Conservation (phyloP, 768 basidiomycete genomes). For the Agrocybe chaxingu region DNA sequence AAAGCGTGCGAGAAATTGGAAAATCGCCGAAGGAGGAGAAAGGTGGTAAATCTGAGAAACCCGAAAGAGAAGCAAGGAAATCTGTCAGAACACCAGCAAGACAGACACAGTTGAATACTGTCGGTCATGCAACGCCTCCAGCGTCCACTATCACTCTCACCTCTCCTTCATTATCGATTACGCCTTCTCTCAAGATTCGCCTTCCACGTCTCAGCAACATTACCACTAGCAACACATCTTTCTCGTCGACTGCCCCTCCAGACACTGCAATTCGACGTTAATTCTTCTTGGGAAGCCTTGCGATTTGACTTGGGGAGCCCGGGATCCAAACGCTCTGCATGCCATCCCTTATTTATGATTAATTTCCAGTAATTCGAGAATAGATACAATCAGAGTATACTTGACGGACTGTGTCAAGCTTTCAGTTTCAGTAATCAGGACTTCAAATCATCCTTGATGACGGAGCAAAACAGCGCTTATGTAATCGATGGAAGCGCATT, state of each 20-base stretch:
- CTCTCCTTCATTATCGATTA: slow-evolving; percentile 27
- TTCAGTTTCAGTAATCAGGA: no score
- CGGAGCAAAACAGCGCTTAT: no score
- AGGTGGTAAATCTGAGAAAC: slow-evolving; percentile 20
- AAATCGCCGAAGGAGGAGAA: slow-evolving; percentile 19
- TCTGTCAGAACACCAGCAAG: slow-evolving; percentile 29
- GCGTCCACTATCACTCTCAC: slow-evolving; percentile 17
- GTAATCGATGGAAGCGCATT: no score
- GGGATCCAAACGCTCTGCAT: no score
- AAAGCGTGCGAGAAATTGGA: slow-evolving; percentile 1
- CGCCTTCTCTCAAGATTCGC: slow-evolving; percentile 54
- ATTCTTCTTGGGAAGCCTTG: background rate
- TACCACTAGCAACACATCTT: slow-evolving; percentile 11
- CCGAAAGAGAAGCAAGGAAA: slow-evolving; percentile 24
- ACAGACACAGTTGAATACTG: slow-evolving; percentile 7
- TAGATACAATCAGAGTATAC: background rate
- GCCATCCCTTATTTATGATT: no score
- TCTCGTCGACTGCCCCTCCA: slow-evolving; percentile 10
- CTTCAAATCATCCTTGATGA: no score
- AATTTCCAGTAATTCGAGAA: no score
- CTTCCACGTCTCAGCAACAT: slow-evolving; percentile 44
- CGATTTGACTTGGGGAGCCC: background rate
- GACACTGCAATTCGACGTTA: slow-evolving; percentile 18
- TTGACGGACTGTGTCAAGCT: no score
- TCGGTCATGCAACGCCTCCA: slow-evolving; percentile 15